Base-by-base conservation (phyloP, 495 filamentous ascomycete genomes). In the Talaromyces trachyspermus region DNA sequence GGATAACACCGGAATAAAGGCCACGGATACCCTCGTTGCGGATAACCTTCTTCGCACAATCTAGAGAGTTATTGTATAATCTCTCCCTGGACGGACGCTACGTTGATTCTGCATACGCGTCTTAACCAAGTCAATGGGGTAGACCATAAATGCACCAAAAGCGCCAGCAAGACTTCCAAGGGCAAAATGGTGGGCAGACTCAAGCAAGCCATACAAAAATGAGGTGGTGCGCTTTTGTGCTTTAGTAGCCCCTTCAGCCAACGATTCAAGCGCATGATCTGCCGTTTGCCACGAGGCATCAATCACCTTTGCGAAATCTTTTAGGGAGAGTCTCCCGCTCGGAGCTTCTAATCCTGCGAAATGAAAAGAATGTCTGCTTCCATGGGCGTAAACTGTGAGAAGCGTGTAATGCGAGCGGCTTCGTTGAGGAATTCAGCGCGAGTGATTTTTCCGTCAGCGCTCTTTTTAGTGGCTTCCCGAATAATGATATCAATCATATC, bases 311-410 rank as follows among this genome's bases (percentile, higher is more conserved):
- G 86, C 79, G 63, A 98, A 98, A 58, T 97, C 91, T 20, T 68
- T 70, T 17, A 94, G 71, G 4, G 83, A 76, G n/a, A 98, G 77
- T 33, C 88, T 70, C 10, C 89, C 94, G 0, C 88, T 86, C 0
- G 88, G 85, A 49, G 89, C 84, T 59, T 95, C 88, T 36, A 98
- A 71, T 35, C 89, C 88, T 30, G 92, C 92, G 56, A 98, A 98
- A 65, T 98, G 92, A 74, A 98, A 98, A 98, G 77, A 54, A 98
- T 97, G 61, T 97, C 92, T 2, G 94, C 92, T 64, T 98, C 92
- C 91, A 98, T 95, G 1, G 92, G 92, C 0, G 92, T 96, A 66
- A 95, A 95, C 0, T 92, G 74, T 4, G 89, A 89, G 68, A 95
- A 98, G 17, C 94, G 81, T 19, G 89, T 92, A 55, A 89, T 80